Evolutionary conservation across 2,329 filamentous ascomycete species (phyloP).

Genomic region (Cercospora zeina): DNA sequence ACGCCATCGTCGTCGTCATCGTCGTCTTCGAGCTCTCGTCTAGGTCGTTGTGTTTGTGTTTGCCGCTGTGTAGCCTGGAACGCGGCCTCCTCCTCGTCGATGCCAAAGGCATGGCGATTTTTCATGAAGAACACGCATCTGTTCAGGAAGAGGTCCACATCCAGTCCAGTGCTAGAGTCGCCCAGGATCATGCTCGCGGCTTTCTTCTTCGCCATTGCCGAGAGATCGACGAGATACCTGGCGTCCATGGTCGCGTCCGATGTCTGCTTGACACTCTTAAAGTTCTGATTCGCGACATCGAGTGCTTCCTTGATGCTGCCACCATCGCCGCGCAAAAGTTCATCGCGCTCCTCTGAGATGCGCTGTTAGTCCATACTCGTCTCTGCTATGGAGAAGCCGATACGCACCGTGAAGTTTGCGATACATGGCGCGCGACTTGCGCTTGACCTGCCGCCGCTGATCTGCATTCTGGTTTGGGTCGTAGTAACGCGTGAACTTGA

Average conservation of each 20-base stretch:
- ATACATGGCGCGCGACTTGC: slow-evolving; percentile 67
- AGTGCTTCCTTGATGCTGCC: slow-evolving; percentile 49
- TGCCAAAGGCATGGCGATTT: slow-evolving; percentile 56
- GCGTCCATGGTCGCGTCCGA: slow-evolving; percentile 89
- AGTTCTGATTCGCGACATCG: slow-evolving; percentile 55
- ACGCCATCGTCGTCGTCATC: slow-evolving; percentile 63
- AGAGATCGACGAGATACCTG: slow-evolving; percentile 75
- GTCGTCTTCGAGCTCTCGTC: slow-evolving; percentile 51
- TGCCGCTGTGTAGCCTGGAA: slow-evolving; percentile 14
- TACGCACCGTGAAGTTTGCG: slow-evolving; percentile 58
- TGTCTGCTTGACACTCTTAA: slow-evolving; percentile 73
- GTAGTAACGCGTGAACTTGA: slow-evolving; percentile 54
- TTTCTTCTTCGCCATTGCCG: slow-evolving; percentile 78
- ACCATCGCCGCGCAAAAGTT: slow-evolving; percentile 65
- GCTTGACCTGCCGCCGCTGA: slow-evolving; percentile 70
- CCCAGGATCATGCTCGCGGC: slow-evolving; percentile 73
- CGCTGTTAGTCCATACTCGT: slow-evolving; percentile 32
- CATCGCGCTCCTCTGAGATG: slow-evolving; percentile 65
- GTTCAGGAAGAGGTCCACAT: slow-evolving; percentile 87
- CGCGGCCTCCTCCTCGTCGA: slow-evolving; percentile 54
- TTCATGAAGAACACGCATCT: slow-evolving; percentile 86
- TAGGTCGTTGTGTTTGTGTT: slow-evolving; percentile 29
- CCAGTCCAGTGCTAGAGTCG: slow-evolving; percentile 70
- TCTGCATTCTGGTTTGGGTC: slow-evolving; percentile 80
- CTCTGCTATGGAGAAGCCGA: not conserved